Evolutionary conservation across 163 green algal species (phyloP), one percentile per base, ranked within the genome.

Genomic region (Chlorella variabilis): DNA sequence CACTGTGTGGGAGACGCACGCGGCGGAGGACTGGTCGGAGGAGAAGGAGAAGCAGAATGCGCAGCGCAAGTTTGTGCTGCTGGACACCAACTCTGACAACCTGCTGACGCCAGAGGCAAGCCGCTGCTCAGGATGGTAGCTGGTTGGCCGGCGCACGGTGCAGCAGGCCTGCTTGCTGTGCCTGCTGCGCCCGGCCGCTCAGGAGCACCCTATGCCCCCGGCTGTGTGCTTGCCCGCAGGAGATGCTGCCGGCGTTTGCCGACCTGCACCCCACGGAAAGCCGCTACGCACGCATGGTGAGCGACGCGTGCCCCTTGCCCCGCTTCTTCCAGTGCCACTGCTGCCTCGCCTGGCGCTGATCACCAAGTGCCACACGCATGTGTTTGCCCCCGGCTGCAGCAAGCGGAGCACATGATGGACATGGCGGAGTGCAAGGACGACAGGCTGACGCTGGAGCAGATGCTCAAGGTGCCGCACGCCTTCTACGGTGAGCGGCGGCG

Each of bases 371-470:
- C n/a, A n/a, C n/a, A n/a, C n/a, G n/a, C n/a, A n/a, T n/a, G n/a
- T n/a, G n/a, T n/a, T n/a, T n/a, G n/a, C n/a, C n/a, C n/a, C n/a
- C n/a, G n/a, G n/a, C 6, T 59, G 48, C 76, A 75, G 76, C 76
- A 82, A 82, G 65, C 61, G 1, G 76, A 82, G 48, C 76, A 82
- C 63, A 82, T 82, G 76, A 82, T 82, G 76, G 62, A 75, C 34
- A 69, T 82, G 76, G 76, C 76, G 4, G 76, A 82, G 20, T 68
- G 48, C 48, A 82, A 76, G 23, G 63, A 82, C 49, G 65, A 73
- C 61, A 36, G 48, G 48, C 76, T 82, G 45, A 77, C 63, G 45
- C 63, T 82, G 48, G 63, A 82, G 7, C 41, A 77, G 34, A 68
- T 67, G 48, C 25, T 82, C 29, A 29, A 61, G 6, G 65, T 75